phyloP scores from a whole-genome alignment of 208 protist genomes.

The Crithidia bombi region DNA sequence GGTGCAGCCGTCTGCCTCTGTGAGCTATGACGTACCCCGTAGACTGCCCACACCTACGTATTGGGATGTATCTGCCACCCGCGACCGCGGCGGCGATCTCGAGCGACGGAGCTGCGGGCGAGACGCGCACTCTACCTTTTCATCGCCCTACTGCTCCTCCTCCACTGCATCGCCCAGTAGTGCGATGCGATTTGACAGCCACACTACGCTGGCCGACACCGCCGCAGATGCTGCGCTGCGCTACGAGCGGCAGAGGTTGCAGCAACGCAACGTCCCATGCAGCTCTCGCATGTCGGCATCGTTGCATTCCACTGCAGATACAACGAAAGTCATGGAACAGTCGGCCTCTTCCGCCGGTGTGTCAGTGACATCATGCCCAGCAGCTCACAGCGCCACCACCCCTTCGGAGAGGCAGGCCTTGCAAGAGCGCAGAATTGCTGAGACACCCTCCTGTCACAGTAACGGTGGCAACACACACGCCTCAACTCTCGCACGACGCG shows the following conservation, averaged over 20 bases:
- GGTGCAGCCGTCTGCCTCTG: neutral
- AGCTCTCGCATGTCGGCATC: too few species aligned
- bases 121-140: neutral
- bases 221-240: slow-evolving; percentile 22
- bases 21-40: neutral
- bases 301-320: neutral
- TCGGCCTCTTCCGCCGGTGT: neutral
- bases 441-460: neutral
- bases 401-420: neutral
- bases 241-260: slow-evolving; percentile 16
- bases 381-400: neutral
- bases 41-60: neutral
- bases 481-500: neutral
- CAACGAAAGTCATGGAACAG: neutral
- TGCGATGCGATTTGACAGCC: neutral
- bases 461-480: neutral
- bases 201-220: neutral
- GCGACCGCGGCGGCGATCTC: neutral
- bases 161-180: neutral
- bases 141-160: neutral
- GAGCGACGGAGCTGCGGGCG: neutral
- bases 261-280: too few species aligned
- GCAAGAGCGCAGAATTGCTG: neutral
- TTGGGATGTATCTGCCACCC: neutral
- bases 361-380: neutral